phyloP scores from a whole-genome alignment of 225 moss, liverwort and hornwort species.

The Straminergon stramineum region DNA sequence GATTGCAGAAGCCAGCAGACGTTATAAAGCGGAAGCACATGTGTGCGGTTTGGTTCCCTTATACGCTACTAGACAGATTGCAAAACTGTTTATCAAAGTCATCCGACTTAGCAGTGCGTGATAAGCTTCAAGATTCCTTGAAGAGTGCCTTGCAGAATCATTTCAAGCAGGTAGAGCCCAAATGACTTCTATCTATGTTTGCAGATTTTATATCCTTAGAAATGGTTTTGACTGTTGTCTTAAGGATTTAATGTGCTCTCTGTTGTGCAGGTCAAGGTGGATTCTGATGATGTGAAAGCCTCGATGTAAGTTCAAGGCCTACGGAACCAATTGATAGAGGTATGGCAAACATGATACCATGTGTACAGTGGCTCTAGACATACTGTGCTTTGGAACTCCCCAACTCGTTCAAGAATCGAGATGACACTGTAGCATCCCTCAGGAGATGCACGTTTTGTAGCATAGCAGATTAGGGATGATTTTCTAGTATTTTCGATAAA shows the following conservation, averaged over 20 bases:
- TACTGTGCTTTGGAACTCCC: background rate
- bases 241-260: background rate
- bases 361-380: background rate
- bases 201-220: background rate
- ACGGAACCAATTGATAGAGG: background rate
- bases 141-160: slow-evolving; percentile 75
- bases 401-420: background rate
- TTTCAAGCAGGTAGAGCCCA: slow-evolving; percentile 56
- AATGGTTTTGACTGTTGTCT: background rate
- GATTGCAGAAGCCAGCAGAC: slow-evolving; percentile 71
- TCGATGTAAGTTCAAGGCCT: slow-evolving; percentile 1
- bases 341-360: background rate
- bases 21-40: slow-evolving; percentile 87
- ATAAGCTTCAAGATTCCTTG: slow-evolving; percentile 64
- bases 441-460: slow-evolving; percentile 32
- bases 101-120: slow-evolving; percentile 31
- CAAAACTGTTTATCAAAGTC: slow-evolving; percentile 56
- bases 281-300: slow-evolving; percentile 76
- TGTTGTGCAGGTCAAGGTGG: slow-evolving; percentile 57
- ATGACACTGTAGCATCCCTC: background rate
- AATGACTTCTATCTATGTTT: background rate
- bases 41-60: slow-evolving; percentile 96
- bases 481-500: background rate
- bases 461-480: slow-evolving; percentile 19
- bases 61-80: slow-evolving; percentile 74